Evolutionary conservation across 805 yeast species (phyloP).

Genomic region (Saccharomycopsis olivae): DNA sequence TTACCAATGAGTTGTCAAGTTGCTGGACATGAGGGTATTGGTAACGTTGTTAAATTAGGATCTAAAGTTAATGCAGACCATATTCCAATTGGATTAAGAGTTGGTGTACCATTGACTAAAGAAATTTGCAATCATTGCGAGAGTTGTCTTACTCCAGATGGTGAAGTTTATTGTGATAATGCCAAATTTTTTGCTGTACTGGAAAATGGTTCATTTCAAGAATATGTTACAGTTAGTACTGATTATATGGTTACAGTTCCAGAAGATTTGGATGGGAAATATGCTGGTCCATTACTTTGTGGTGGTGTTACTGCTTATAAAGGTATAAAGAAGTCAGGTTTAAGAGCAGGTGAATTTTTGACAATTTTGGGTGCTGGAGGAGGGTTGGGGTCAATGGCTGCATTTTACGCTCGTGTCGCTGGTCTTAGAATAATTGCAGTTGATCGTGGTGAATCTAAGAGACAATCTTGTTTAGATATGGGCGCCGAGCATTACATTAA

Average conservation of each 20-base stretch:
- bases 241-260: conserved; percentile 59
- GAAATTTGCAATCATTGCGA: conserved; percentile 21
- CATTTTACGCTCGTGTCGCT: conserved; percentile 77
- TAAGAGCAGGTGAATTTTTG: conserved; percentile 61
- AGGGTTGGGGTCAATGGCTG: conserved; percentile 67
- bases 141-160: conserved; percentile 21
- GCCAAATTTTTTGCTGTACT: conserved; percentile 70
- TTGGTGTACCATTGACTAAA: conserved; percentile 22
- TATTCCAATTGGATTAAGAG: conserved; percentile 20
- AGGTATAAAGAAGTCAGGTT: conserved; percentile 50
- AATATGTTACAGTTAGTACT: conserved; percentile 56
- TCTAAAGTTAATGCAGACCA: conserved; percentile 17
- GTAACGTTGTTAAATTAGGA: conserved; percentile 22
- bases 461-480: no score
- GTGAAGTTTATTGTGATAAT: conserved; percentile 41
- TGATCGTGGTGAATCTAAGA: no score
- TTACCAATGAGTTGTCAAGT: conserved; percentile 18
- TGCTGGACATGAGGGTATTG: conserved; percentile 26
- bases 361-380: conserved; percentile 74
- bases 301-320: conserved; percentile 53
- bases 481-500: no score
- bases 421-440: no score
- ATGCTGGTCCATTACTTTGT: conserved; percentile 43
- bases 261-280: conserved; percentile 29
- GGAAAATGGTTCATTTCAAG: conserved; percentile 60